A percentile compares a stretch with the other conserved stretches of the same genome.
Conservation (phyloP, 805 yeast species). For the Candida odintsovae region DNA sequence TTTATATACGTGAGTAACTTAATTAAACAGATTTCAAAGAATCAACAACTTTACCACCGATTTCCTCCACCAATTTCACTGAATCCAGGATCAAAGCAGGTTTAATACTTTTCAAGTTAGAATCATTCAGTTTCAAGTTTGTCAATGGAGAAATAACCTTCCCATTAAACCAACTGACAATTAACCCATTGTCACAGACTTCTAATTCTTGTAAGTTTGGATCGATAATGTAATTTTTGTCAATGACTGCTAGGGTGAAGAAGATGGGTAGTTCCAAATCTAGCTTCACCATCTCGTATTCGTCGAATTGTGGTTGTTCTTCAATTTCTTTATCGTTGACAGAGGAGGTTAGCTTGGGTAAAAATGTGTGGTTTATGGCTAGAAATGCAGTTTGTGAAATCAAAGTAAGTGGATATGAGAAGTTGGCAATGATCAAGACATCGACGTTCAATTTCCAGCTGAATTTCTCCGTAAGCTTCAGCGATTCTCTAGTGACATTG, state of each 20-base stretch:
- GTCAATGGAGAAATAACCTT: conserved; percentile 67
- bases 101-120: conserved; percentile 48
- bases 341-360: conserved; percentile 68
- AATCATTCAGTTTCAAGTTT: conserved; percentile 54
- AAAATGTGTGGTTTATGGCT: conserved; percentile 71
- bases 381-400: conserved; percentile 75
- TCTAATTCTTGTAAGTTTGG: conserved; percentile 88
- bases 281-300: conserved; percentile 69
- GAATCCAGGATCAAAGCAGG: conserved; percentile 45
- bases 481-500: conserved; percentile 45
- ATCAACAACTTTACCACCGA: conserved; percentile 56
- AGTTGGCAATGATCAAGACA: conserved; percentile 68
- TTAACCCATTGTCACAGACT: conserved; percentile 78
- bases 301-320: conserved; percentile 87
- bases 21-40: conserved; percentile 8
- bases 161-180: conserved; percentile 67
- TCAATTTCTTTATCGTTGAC: conserved; percentile 60
- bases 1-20: too few relatives aligned
- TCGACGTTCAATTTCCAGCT: conserved; percentile 76
- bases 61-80: conserved; percentile 48
- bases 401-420: conserved; percentile 76
- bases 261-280: conserved; percentile 63
- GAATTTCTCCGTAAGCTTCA: conserved; percentile 67
- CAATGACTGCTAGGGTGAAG: conserved; percentile 72
- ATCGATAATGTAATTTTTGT: conserved; percentile 61